Conservation (phyloP, 2,329 filamentous ascomycete genomes). For the Alternaria metachromatica region DNA sequence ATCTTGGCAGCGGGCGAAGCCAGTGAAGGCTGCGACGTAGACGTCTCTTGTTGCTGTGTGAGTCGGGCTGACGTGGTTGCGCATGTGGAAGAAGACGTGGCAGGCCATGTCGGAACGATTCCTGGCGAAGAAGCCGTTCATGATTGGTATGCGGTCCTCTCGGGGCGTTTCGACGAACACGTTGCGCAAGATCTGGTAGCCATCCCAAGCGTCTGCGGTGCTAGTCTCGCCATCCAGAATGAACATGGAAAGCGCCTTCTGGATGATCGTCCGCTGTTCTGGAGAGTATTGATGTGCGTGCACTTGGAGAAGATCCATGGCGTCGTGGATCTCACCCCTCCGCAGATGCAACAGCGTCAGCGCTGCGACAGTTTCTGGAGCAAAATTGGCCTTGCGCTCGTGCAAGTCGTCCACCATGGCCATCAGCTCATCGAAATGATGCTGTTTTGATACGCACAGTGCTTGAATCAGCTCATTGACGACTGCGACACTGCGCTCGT, state of each 20-base stretch:
- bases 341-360: constrained; percentile 77
- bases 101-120: constrained; percentile 83
- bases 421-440: constrained; percentile 74
- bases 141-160: constrained; percentile 71
- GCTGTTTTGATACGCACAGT: constrained; percentile 66
- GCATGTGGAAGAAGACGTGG: constrained; percentile 92
- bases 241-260: constrained; percentile 70
- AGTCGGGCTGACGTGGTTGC: constrained; percentile 69
- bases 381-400: constrained; percentile 70
- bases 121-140: constrained; percentile 82
- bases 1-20: constrained; percentile 69
- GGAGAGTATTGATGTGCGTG: constrained; percentile 75
- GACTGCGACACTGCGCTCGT: constrained; percentile 66
- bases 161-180: constrained; percentile 69
- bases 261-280: constrained; percentile 71
- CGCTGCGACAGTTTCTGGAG: constrained; percentile 74
- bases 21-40: constrained; percentile 80
- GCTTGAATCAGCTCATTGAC: constrained; percentile 76
- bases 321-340: constrained; percentile 77
- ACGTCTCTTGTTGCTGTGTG: constrained; percentile 74
- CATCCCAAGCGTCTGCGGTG: constrained; percentile 68
- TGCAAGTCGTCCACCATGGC: constrained; percentile 76
- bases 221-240: constrained; percentile 71
- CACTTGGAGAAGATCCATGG: constrained; percentile 80
- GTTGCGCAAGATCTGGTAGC: constrained; percentile 64